These are phyloP conservation scores for Dactylellina leptospora DNA, from an alignment of 2,329 filamentous ascomycete species.

Conservation along the genomic window DNA sequence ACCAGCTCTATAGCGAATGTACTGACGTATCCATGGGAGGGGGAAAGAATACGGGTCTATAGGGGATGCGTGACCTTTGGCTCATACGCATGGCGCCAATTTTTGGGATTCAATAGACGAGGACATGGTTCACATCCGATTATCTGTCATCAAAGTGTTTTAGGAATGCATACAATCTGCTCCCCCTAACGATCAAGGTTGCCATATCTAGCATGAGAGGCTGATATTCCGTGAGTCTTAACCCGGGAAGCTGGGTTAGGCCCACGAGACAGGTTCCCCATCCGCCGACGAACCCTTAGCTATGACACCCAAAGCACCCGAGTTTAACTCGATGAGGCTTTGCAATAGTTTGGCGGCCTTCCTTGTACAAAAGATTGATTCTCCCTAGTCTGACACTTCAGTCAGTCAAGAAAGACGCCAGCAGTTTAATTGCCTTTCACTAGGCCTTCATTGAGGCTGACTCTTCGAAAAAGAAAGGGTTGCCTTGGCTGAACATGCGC, in stretches of 20 bases:
- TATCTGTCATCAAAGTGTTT: constrained; percentile 53
- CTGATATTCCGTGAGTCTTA: constrained; percentile 49
- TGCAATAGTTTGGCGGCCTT: constrained; percentile 38
- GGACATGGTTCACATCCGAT: constrained; percentile 45
- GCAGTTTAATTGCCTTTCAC: constrained; percentile 48
- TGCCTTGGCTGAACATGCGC: constrained; percentile 52
- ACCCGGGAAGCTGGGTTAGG: constrained; percentile 37
- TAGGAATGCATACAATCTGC: constrained; percentile 26
- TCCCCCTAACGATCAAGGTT: constrained; percentile 30
- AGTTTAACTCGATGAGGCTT: constrained; percentile 54
- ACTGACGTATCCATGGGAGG: constrained; percentile 43
- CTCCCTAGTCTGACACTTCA: constrained; percentile 31
- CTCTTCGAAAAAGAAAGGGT: constrained; percentile 49
- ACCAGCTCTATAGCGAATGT: constrained; percentile 33
- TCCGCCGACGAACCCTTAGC: constrained; percentile 28
- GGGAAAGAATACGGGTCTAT: constrained; percentile 34
- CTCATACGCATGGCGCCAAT: constrained; percentile 52
- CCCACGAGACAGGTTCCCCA: constrained; percentile 39
- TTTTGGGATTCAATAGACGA: constrained; percentile 51
- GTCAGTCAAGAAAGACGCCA: constrained; percentile 52
- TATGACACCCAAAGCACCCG: constrained; percentile 32
- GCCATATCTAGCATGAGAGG: constrained; percentile 34
- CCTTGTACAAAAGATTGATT: constrained; percentile 26
- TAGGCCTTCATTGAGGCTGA: constrained; percentile 51
- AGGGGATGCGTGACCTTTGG: constrained; percentile 47